phyloP scores from a whole-genome alignment of 768 basidiomycete species.

The Hypholoma sublateritium region DNA sequence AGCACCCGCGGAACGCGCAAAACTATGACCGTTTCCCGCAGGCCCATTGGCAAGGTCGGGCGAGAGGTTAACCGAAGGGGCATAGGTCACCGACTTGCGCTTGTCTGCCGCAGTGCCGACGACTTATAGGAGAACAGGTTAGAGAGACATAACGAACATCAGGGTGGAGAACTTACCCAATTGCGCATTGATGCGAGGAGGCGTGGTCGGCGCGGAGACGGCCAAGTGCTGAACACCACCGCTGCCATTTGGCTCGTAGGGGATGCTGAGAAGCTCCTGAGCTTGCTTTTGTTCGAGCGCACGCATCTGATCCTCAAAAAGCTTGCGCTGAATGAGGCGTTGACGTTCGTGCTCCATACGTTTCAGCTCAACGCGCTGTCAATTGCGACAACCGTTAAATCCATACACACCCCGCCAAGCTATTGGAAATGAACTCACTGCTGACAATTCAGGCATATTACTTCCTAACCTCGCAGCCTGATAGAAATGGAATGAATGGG shows the following conservation, averaged over 20 bases:
- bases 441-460: constrained; percentile 85
- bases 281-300: constrained; percentile 89
- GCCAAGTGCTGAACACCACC: constrained; percentile 71
- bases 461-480: constrained; percentile 82
- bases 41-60: constrained; percentile 57
- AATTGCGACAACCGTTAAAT: background rate
- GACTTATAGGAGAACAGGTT: constrained; percentile 64
- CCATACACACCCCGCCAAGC: background rate
- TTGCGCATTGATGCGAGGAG: constrained; percentile 74
- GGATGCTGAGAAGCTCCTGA: constrained; percentile 77
- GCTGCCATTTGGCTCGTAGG: constrained; percentile 57
- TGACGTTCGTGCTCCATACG: constrained; percentile 91
- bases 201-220: constrained; percentile 86
- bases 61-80: constrained; percentile 72
- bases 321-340: constrained; percentile 78
- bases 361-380: constrained; percentile 85
- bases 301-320: constrained; percentile 98
- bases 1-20: constrained; percentile 69
- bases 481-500: constrained; percentile 18
- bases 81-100: constrained; percentile 85
- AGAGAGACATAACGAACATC: constrained; percentile 40
- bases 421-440: constrained; percentile 49
- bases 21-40: constrained; percentile 48
- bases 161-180: constrained; percentile 58
- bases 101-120: constrained; percentile 73